These are phyloP conservation scores for Arthrobotrys pseudoclavata DNA, from an alignment of 2,329 filamentous ascomycete genomes.

Conservation along the genomic window DNA sequence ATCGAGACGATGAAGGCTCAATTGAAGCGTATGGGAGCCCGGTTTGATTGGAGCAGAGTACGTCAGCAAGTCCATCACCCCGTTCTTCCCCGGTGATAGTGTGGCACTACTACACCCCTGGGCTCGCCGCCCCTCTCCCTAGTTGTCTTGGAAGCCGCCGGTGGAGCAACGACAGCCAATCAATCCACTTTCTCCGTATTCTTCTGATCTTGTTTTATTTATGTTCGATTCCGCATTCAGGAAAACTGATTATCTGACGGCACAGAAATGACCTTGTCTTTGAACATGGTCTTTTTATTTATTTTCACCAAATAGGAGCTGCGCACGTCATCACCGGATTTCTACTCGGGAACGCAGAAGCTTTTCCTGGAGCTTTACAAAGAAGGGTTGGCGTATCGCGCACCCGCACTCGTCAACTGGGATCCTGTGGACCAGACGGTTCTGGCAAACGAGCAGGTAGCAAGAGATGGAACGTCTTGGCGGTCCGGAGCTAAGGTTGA, in stretches of 20 bases:
- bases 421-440: constrained; percentile 91
- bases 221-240: constrained; percentile 42
- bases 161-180: constrained; percentile 56
- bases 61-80: constrained; percentile 65
- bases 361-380: constrained; percentile 84
- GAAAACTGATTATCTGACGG: constrained; percentile 61
- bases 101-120: constrained; percentile 36
- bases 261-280: constrained; percentile 50
- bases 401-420: constrained; percentile 87
- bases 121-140: constrained; percentile 14
- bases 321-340: constrained; percentile 83
- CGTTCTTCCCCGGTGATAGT: constrained; percentile 42
- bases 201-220: constrained; percentile 49
- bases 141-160: constrained; percentile 44
- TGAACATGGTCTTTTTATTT: constrained; percentile 56
- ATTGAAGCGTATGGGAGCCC: constrained; percentile 81
- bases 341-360: constrained; percentile 90
- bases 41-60: constrained; percentile 86
- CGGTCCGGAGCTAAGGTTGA: constrained; percentile 87
- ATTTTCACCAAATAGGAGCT: constrained; percentile 74
- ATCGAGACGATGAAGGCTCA: constrained; percentile 88
- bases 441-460: constrained; percentile 93
- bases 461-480: constrained; percentile 86
- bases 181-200: constrained; percentile 43
- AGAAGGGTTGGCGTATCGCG: constrained; percentile 83